Evolutionary conservation across 2,329 filamentous ascomycete species (phyloP).

Genomic region (Sclerotinia trifoliorum): DNA sequence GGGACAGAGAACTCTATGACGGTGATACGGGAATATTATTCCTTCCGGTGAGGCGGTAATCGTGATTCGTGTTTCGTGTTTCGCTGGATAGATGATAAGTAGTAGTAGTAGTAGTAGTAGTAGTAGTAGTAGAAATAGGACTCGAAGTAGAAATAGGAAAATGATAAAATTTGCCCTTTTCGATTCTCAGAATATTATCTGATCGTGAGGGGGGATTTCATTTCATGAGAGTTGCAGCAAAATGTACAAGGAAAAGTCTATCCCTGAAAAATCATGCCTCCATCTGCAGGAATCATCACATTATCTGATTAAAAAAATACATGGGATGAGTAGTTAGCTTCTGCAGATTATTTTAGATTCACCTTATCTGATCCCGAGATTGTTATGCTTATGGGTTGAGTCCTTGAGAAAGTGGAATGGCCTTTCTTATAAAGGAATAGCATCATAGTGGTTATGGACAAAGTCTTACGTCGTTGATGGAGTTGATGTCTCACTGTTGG

Average conservation of each 20-base stretch:
- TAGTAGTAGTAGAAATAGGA: background rate
- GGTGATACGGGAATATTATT: background rate
- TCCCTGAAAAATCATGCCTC: slow-evolving; percentile 5
- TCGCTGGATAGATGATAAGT: background rate
- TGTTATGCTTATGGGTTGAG: background rate
- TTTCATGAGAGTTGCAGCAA: slow-evolving; percentile 5
- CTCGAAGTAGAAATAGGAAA: background rate
- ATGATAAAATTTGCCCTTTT: background rate
- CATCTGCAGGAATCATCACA: slow-evolving; percentile 11
- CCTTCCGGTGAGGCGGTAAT: slow-evolving; percentile 1
- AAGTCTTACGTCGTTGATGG: background rate
- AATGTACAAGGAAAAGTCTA: slow-evolving; percentile 3
- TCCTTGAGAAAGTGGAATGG: background rate
- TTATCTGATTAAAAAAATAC: slow-evolving; percentile 8
- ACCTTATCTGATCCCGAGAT: slow-evolving; percentile 13
- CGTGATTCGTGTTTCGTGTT: background rate
- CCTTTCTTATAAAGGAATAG: background rate
- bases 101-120: background rate
- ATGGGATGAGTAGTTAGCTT: background rate
- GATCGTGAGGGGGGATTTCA: background rate
- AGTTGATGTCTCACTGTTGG: background rate
- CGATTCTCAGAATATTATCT: too few species aligned
- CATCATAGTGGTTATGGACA: background rate
- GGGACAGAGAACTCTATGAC: background rate
- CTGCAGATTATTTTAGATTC: background rate